These are phyloP conservation scores for Annulohypoxylon maeteangense DNA, from an alignment of 495 filamentous ascomycete species.

Conservation along the genomic window DNA sequence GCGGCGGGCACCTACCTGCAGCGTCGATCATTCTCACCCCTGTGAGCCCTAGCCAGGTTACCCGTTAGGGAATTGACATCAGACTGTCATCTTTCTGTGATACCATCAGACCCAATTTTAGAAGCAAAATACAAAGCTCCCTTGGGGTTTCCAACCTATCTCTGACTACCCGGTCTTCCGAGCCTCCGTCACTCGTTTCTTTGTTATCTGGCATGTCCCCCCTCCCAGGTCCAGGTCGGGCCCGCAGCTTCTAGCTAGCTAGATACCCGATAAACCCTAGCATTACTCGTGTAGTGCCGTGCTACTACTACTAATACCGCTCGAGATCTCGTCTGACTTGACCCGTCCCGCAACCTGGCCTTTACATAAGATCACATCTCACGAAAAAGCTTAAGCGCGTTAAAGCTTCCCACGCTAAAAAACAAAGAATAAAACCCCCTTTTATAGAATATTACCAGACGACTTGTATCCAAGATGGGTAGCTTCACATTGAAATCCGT, in stretches of 20 bases:
- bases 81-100: slow-evolving; percentile 25
- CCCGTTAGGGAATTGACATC: slow-evolving; percentile 21
- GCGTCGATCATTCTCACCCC: slow-evolving; percentile 16
- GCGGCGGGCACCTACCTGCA: slow-evolving; percentile 27
- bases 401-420: background rate
- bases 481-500: slow-evolving; percentile 18
- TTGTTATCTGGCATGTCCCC: background rate
- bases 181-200: background rate
- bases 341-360: background rate
- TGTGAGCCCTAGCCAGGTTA: slow-evolving; percentile 11
- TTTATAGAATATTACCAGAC: background rate
- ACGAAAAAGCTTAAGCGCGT: background rate
- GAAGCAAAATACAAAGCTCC: slow-evolving; percentile 17
- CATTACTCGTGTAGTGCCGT: slow-evolving; percentile 11
- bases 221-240: background rate
- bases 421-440: background rate
- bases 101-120: slow-evolving; percentile 33
- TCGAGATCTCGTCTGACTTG: background rate
- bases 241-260: background rate
- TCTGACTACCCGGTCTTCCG: background rate
- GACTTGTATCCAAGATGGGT: slow-evolving; percentile 12
- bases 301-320: slow-evolving; percentile 21
- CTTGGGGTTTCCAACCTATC: slow-evolving; percentile 25
- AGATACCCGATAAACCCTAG: background rate
- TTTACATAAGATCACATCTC: background rate